phyloP scores from a whole-genome alignment of 352 stramenopile genomes.

The Pythium dissotocum region DNA sequence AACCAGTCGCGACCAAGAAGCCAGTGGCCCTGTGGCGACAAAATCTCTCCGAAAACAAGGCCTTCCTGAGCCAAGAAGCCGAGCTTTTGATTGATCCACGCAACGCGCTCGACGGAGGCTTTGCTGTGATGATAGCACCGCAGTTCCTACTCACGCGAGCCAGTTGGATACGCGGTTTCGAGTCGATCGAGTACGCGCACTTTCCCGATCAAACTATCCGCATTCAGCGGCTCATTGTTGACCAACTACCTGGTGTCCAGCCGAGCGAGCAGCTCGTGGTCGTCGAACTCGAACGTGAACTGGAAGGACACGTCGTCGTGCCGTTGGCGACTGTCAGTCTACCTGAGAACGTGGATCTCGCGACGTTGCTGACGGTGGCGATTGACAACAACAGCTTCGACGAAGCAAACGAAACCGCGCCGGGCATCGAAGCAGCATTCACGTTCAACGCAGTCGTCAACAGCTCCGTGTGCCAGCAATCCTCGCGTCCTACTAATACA shows the following conservation, averaged over 20 bases:
- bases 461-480: constrained; percentile 2
- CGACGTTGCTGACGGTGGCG: neutral
- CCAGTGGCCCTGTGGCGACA: constrained; percentile 3
- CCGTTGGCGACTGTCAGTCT: constrained; percentile 16
- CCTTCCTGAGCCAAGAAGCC: constrained; percentile 10
- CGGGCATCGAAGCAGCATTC: neutral
- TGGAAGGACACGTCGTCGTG: neutral
- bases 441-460: constrained; percentile 17
- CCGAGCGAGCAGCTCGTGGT: constrained; percentile 16
- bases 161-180: constrained; percentile 12
- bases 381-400: constrained; percentile 2
- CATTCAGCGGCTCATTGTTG: constrained; percentile 9
- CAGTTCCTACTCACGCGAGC: constrained; percentile 20
- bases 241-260: neutral
- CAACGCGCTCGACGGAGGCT: constrained; percentile 3
- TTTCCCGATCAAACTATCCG: constrained; percentile 2
- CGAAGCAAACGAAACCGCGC: neutral
- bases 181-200: constrained; percentile 16
- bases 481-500: too few species aligned
- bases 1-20: neutral
- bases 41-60: constrained; percentile 6
- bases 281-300: constrained; percentile 20
- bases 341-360: constrained; percentile 14
- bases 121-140: constrained; percentile 23
- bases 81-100: constrained; percentile 7